A percentile compares a stretch with the other conserved stretches of the same genome.
phyloP scores from a whole-genome alignment of 164 flowering plant species.

The Platanus orientalis region DNA sequence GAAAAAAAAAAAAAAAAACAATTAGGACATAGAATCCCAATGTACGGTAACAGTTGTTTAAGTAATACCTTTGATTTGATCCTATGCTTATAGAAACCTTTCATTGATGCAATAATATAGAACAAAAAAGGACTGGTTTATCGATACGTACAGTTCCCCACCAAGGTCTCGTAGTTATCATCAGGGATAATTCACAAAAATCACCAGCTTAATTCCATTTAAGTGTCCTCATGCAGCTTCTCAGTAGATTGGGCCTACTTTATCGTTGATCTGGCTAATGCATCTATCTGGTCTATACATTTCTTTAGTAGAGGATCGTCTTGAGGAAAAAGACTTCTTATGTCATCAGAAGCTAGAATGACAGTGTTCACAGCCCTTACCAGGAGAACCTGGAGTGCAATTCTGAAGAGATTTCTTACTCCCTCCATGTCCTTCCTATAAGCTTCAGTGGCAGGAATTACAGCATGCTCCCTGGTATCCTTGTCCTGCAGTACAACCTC shows the following conservation, averaged over 20 bases:
- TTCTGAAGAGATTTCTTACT: constrained; percentile 51
- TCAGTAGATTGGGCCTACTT: constrained; percentile 39
- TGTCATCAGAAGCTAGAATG: constrained; percentile 60
- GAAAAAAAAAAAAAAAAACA: too few relatives aligned
- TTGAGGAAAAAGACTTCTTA: constrained; percentile 45
- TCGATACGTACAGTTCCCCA: neutral
- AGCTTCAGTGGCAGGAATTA: constrained; percentile 57
- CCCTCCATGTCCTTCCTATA: constrained; percentile 56
- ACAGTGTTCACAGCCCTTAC: constrained; percentile 56
- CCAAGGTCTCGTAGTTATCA: too few relatives aligned
- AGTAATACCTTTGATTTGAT: too few relatives aligned
- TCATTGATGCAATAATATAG: constrained; percentile 2
- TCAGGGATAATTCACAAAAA: neutral
- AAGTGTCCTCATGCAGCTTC: neutral
- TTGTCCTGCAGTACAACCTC: constrained; percentile 61
- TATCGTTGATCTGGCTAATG: constrained; percentile 54
- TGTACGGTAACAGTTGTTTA: too few relatives aligned
- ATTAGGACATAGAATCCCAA: too few relatives aligned
- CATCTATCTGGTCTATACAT: constrained; percentile 61
- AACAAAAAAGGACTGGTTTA: neutral
- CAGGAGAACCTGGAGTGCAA: constrained; percentile 56
- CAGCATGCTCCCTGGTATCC: constrained; percentile 53
- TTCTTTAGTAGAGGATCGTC: constrained; percentile 55
- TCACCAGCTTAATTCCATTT: neutral
- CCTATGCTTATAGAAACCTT: neutral